Conservation (phyloP, 169 alveolate species). For the Prorocentrum cordatum region DNA sequence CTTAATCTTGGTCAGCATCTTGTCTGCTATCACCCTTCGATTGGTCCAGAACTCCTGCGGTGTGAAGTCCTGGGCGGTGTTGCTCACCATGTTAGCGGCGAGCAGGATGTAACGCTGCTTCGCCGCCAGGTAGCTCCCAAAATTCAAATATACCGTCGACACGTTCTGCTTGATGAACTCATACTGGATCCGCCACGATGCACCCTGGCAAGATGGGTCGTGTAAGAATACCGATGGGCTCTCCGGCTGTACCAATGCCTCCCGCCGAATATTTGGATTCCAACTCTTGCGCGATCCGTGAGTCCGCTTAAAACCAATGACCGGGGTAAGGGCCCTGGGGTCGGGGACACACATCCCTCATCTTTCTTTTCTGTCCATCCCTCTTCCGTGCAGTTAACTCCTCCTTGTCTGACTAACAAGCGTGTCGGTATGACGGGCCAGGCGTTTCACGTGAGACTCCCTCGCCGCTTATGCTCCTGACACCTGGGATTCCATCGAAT, state of each 20-base stretch:
- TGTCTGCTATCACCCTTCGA: neutral
- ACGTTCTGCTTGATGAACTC: neutral
- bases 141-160: neutral
- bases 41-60: constrained; percentile 20
- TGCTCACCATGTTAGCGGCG: neutral
- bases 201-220: no score
- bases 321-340: no score
- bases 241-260: constrained; percentile 2
- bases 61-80: constrained; percentile 1
- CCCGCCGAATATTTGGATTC: no score
- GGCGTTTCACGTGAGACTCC: no score
- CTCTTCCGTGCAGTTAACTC: no score
- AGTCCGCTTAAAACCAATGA: neutral
- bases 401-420: no score
- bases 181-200: neutral
- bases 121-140: constrained; percentile 14
- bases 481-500: no score
- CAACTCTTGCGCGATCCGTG: neutral
- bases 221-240: neutral
- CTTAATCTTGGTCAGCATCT: neutral
- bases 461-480: no score
- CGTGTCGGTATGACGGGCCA: no score
- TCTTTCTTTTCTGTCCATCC: no score
- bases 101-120: neutral
- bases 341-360: no score